Conservation (phyloP, 2,329 filamentous ascomycete genomes). For the Alternaria tenuissima region DNA sequence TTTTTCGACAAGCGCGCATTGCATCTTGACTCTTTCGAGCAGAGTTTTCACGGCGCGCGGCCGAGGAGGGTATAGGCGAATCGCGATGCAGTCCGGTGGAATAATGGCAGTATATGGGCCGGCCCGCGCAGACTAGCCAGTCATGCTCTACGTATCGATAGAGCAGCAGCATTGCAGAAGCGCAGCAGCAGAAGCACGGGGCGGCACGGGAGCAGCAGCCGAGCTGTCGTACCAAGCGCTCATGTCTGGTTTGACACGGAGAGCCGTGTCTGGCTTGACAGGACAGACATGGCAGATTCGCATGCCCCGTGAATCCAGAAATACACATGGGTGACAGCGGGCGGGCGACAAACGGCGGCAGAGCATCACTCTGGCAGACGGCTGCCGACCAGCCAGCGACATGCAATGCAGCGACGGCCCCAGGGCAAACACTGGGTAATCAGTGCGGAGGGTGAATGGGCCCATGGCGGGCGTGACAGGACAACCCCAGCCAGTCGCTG, state of each 20-base stretch:
- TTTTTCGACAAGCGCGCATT: conserved; percentile 19
- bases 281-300: background rate
- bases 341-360: conserved; percentile 29
- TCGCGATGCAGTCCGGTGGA: conserved; percentile 26
- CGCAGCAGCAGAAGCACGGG: conserved; percentile 4
- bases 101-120: conserved; percentile 39
- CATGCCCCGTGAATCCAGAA: conserved; percentile 10
- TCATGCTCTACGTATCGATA: conserved; percentile 31
- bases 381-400: conserved; percentile 13
- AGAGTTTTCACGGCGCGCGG: conserved; percentile 33
- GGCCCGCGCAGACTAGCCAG: conserved; percentile 43
- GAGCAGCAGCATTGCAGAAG: conserved; percentile 8
- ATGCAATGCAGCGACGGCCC: conserved; percentile 10
- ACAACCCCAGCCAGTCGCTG: conserved; percentile 37
- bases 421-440: conserved; percentile 30
- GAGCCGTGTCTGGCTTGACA: background rate
- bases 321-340: conserved; percentile 17
- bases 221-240: conserved; percentile 36
- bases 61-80: conserved; percentile 30
- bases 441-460: conserved; percentile 19
- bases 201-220: conserved; percentile 33
- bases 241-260: conserved; percentile 2
- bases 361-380: conserved; percentile 29
- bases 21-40: conserved; percentile 31
- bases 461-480: conserved; percentile 24